A percentile compares a stretch with the other conserved stretches of the same genome.
Evolutionary conservation across 305 asterid genomes (phyloP).

Genomic region (Caryopteris hybrid): DNA sequence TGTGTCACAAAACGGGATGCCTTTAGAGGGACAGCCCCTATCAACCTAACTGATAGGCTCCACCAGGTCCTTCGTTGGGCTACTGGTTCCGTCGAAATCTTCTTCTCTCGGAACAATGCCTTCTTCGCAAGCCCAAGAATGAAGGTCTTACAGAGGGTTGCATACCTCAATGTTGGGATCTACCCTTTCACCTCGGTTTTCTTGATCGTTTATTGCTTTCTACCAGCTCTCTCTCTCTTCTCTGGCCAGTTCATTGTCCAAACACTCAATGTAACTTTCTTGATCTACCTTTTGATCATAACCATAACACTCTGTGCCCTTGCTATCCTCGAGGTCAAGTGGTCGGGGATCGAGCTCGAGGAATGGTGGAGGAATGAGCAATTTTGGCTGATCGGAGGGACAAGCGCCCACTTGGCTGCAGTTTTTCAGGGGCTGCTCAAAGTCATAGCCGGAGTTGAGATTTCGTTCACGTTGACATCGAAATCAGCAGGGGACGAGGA

Average conservation of each 20-base stretch:
- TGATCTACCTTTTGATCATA: conserved; percentile 50
- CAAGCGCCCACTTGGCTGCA: conserved; percentile 72
- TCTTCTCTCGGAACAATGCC: conserved; percentile 70
- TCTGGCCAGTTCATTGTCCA: conserved; percentile 76
- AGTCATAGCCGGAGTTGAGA: conserved; percentile 66
- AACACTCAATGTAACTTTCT: conserved; percentile 56
- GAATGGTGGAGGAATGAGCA: conserved; percentile 79
- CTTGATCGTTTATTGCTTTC: conserved; percentile 67
- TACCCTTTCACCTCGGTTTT: conserved; percentile 71
- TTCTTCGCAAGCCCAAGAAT: conserved; percentile 54
- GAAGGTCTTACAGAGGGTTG: conserved; percentile 57
- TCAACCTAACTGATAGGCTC: conserved; percentile 69
- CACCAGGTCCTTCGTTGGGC: conserved; percentile 88
- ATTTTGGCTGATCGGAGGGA: conserved; percentile 69
- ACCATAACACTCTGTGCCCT: conserved; percentile 56
- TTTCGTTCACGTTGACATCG: conserved; percentile 66
- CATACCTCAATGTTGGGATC: conserved; percentile 63
- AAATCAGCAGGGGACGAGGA: conserved; percentile 66
- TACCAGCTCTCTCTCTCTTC: conserved; percentile 73
- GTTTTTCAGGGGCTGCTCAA: conserved; percentile 69
- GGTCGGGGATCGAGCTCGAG: conserved; percentile 71
- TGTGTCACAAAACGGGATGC: conserved; percentile 77
- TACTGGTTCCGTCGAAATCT: conserved; percentile 70
- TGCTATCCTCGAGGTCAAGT: conserved; percentile 67
- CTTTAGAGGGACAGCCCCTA: conserved; percentile 77